These are phyloP conservation scores for Ettlia oleoabundans DNA, from an alignment of 139 green algal genomes.

Conservation along the genomic window DNA sequence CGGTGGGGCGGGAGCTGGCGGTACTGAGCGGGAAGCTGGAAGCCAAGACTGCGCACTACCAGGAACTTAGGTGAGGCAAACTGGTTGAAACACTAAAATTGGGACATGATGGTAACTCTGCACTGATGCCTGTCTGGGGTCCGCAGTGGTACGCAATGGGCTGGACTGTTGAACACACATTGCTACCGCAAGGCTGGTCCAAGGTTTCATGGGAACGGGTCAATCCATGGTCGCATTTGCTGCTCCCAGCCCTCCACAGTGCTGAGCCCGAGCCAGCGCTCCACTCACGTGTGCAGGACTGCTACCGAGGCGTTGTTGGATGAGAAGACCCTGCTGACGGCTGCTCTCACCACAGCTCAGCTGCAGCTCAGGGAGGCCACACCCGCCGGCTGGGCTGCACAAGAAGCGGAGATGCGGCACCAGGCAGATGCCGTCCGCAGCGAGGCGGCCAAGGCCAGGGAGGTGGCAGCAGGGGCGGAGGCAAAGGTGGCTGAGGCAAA, in stretches of 20 bases:
- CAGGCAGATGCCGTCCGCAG: background rate
- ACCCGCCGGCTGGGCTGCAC: background rate
- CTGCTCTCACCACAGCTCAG: conserved; percentile 30
- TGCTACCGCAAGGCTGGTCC: too few species aligned
- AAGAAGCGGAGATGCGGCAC: conserved; percentile 7
- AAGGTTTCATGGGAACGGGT: too few species aligned
- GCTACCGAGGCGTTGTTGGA: background rate
- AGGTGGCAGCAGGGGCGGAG: background rate
- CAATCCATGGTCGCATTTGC: too few species aligned
- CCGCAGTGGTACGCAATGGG: too few species aligned
- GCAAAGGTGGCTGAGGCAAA: background rate
- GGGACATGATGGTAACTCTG: too few species aligned
- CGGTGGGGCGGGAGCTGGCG: conserved; percentile 31
- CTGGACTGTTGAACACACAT: too few species aligned
- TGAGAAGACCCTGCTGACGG: conserved; percentile 2
- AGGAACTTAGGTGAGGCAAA: conserved; percentile 8
- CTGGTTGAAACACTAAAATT: too few species aligned
- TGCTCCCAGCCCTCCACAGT: too few species aligned
- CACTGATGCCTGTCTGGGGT: background rate
- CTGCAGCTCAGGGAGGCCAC: conserved; percentile 33
- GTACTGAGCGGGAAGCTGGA: conserved; percentile 18
- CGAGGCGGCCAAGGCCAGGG: background rate
- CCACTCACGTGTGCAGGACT: background rate
- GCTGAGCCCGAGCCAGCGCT: too few species aligned
- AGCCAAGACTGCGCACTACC: background rate